Base-by-base conservation (phyloP, 2,329 filamentous ascomycete genomes). In the Microcera coccophila region DNA sequence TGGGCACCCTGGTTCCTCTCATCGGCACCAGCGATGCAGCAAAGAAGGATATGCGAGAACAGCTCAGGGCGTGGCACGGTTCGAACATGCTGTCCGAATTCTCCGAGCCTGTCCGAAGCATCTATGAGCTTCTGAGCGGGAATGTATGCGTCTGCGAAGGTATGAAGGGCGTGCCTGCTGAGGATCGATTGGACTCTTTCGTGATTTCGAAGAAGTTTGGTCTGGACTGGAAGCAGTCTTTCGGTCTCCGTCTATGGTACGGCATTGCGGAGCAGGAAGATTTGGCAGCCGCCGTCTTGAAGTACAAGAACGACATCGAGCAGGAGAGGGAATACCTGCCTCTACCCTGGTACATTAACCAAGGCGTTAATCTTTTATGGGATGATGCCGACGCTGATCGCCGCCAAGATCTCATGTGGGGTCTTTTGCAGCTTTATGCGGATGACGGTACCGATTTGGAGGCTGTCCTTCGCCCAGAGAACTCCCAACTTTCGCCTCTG, bases 231-330 rank as follows among this genome's bases (percentile, higher is more conserved):
- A 84, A 88, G 63, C 90, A 95, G 60, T 84, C 90, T 1, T 95
- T 98, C 64, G 91, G 88, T 10, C 75, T 98, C 38, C 82, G 90
- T 33, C 73, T 98, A 2, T 97, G 90, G 87, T 98, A 95, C 63
- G 84, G 83, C 34, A 86, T 82, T 31, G 74, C 79, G 3, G 72
- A 78, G 24, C 74, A 82, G 29, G 85, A 90, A 34, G 76, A 81
- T 26, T 74, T 96, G 33, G 79, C 84, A 8, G 71, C 75, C 35
- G 90, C 90, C 3, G 83, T 98, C 4, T 67, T 74, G 33, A 76
- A 78, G 20, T 98, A 90, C 64, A 73, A 81, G 47, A 72, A 82
- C 41, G 90, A 95, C 55, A 72, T 97, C 35, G 69, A 74, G 20
- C 78, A 84, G 47, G 83, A 84, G 34, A 74, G 75, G 36, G 90